Evolutionary conservation across 2,329 filamentous ascomycete species (phyloP), one percentile per base, ranked within the genome.

Genomic region (Exophiala sideris): DNA sequence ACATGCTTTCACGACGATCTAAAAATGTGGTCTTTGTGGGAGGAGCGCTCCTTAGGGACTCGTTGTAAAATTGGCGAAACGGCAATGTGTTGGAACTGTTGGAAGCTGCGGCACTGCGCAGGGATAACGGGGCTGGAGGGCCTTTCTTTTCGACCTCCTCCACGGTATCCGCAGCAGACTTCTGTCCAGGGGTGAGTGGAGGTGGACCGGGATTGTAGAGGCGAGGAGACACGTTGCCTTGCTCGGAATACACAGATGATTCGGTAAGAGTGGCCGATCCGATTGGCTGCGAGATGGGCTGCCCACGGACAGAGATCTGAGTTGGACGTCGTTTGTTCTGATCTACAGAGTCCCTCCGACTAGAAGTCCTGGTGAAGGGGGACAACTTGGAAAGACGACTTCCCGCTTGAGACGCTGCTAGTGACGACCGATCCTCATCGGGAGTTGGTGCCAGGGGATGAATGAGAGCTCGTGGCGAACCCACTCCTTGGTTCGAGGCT

Each of bases 211-310:
- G 79, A 44, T 76, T 76, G 67, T 83, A 83, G 58, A 77, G 70
- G 39, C 80, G 74, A 7, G 81, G 81, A 1, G 80, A 81, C 3
- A 84, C 70, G 1, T 81, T 78, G n/a, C 79, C 74, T n/a, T 71
- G 74, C 18, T 76, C 74, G 11, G 73, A 68, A 56, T 78, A 77
- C 45, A 76, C 70, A 3, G 70, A 68, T 21, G 69, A 68, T 0
- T 72, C 69, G 54, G 71, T 71, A 20, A 73, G 70, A 12, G 76
- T 73, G 9, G 75, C 73, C 1, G 74, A 76, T 32, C 67, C 67
- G 36, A 82, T 68, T 1, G 81, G 81, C 6, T 78, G 75, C 16
- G 79, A 82, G 61, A 85, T 85, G 54, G 78, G 76, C 35, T 84
- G 71, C 55, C 80, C 80, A 48, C 79, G 78, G 42, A 83, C 68